Evolutionary conservation across 169 alveolate species (phyloP).

Genomic region (Toxoplasma gondii): DNA sequence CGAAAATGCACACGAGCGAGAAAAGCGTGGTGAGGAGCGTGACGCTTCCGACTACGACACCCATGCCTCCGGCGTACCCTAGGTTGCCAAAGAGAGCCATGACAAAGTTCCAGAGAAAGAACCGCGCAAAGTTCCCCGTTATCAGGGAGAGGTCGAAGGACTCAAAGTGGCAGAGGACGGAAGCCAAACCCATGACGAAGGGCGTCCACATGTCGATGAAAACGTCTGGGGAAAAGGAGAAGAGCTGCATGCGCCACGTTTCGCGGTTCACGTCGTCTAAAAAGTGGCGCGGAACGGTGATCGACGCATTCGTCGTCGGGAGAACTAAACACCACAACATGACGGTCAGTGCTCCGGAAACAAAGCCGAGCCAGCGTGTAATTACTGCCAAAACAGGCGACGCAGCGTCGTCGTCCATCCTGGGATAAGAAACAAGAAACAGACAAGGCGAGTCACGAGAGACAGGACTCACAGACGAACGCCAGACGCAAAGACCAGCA

Average conservation of each 20-base stretch:
- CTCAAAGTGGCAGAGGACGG: slow-evolving; percentile 70
- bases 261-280: slow-evolving; percentile 59
- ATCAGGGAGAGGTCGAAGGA: slow-evolving; percentile 49
- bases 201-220: slow-evolving; percentile 70
- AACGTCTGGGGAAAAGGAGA: slow-evolving; percentile 61
- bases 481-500: too few relatives aligned
- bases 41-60: slow-evolving; percentile 59
- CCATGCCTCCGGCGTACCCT: slow-evolving; percentile 68
- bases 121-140: slow-evolving; percentile 51
- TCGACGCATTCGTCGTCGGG: slow-evolving; percentile 55
- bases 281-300: slow-evolving; percentile 47
- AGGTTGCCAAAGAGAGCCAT: slow-evolving; percentile 67
- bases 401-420: background rate
- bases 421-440: background rate
- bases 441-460: background rate
- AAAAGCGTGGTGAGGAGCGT: slow-evolving; percentile 62
- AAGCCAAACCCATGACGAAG: slow-evolving; percentile 67
- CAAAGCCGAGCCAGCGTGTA: slow-evolving; percentile 66
- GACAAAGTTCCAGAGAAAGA: slow-evolving; percentile 59
- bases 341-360: slow-evolving; percentile 55
- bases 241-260: slow-evolving; percentile 66
- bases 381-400: slow-evolving; percentile 8
- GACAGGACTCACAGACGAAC: background rate
- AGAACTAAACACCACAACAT: slow-evolving; percentile 60
- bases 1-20: slow-evolving; percentile 56